Evolutionary conservation across 768 basidiomycete genomes (phyloP).

Genomic region (Mrakia frigida): DNA sequence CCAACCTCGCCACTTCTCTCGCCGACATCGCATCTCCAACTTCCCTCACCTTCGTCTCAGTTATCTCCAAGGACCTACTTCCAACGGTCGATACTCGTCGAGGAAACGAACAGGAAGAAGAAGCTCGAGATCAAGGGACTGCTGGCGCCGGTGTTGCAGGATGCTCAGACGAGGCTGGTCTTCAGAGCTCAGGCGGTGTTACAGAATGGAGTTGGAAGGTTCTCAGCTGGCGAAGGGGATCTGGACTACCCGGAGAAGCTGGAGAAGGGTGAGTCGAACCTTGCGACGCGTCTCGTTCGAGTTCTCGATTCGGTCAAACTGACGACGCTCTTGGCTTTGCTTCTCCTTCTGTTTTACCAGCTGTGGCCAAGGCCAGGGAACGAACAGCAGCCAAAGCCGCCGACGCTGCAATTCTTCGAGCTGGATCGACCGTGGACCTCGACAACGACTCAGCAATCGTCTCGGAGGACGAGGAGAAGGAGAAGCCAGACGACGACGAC

Average conservation of each 20-base stretch:
- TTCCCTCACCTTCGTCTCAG: neutral
- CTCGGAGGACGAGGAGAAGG: neutral
- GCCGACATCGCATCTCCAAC: neutral
- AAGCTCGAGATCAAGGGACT: constrained; percentile 48
- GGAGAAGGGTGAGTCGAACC: constrained; percentile 51
- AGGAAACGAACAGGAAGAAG: constrained; percentile 34
- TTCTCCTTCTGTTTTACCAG: neutral
- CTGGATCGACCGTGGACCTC: constrained; percentile 1
- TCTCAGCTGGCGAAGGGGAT: constrained; percentile 64
- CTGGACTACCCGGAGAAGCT: constrained; percentile 82
- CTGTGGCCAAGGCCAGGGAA: neutral
- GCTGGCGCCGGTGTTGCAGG: constrained; percentile 84
- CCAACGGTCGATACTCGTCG: neutral
- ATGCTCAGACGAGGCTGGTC: constrained; percentile 89
- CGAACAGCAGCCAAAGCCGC: neutral
- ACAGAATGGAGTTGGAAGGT: constrained; percentile 80
- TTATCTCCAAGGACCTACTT: constrained; percentile 12
- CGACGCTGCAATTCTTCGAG: neutral
- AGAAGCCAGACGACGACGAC: constrained; percentile 44
- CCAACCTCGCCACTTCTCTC: constrained; percentile 1
- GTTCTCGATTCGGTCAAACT: neutral
- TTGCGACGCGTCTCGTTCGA: too few relatives aligned
- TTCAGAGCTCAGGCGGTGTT: constrained; percentile 94
- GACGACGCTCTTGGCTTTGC: neutral
- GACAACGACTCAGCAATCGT: neutral